Evolutionary conservation across 2,329 filamentous ascomycete species (phyloP).

Genomic region (Fusarium heterosporum): DNA sequence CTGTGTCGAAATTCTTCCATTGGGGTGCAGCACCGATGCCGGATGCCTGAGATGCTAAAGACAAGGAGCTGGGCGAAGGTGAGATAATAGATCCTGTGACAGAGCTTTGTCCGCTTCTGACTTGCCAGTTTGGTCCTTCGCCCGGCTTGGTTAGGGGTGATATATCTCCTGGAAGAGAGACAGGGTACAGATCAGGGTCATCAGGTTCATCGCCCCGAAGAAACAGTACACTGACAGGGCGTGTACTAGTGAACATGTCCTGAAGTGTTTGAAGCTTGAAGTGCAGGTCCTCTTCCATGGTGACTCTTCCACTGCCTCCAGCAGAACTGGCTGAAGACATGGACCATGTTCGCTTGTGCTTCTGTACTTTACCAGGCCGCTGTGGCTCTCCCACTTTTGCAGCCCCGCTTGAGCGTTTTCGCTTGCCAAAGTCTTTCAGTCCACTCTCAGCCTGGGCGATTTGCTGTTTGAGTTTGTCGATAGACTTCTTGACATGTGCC

Average conservation of each 20-base stretch:
- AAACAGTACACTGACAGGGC: slow-evolving; percentile 81
- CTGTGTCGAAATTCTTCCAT: slow-evolving; percentile 70
- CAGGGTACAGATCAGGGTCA: slow-evolving; percentile 82
- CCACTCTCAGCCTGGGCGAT: slow-evolving; percentile 81
- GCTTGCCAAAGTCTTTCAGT: slow-evolving; percentile 74
- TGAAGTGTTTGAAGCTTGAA: slow-evolving; percentile 81
- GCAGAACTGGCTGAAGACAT: slow-evolving; percentile 83
- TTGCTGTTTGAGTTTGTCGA: slow-evolving; percentile 95
- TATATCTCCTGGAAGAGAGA: slow-evolving; percentile 76
- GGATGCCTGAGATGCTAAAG: slow-evolving; percentile 68
- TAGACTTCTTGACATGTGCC: slow-evolving; percentile 94
- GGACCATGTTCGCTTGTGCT: slow-evolving; percentile 96
- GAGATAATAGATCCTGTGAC: slow-evolving; percentile 73
- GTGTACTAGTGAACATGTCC: slow-evolving; percentile 89
- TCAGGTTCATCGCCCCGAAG: slow-evolving; percentile 81
- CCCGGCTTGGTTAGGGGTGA: slow-evolving; percentile 68
- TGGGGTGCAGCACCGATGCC: slow-evolving; percentile 56
- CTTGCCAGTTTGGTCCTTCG: slow-evolving; percentile 63
- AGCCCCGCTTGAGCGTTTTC: slow-evolving; percentile 66
- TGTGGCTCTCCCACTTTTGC: slow-evolving; percentile 62
- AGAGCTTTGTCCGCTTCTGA: slow-evolving; percentile 66
- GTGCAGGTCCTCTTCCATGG: slow-evolving; percentile 80
- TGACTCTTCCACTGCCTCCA: slow-evolving; percentile 58
- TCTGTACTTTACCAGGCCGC: slow-evolving; percentile 83
- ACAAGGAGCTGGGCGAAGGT: slow-evolving; percentile 74